phyloP scores from a whole-genome alignment of 352 stramenopile species.

The Pythium scleroteichum region DNA sequence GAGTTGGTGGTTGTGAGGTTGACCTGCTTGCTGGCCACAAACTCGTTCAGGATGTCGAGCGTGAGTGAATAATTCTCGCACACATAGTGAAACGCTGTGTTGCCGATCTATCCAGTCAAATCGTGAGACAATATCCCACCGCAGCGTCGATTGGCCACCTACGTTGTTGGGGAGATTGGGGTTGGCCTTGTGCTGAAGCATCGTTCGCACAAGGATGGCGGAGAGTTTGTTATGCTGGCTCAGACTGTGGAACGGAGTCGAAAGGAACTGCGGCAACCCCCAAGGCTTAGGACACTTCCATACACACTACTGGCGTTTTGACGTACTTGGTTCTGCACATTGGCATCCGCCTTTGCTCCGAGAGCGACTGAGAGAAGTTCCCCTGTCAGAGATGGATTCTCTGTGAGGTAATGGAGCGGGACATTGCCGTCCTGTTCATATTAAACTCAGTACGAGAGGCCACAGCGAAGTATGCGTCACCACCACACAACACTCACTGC shows the following conservation, averaged over 20 bases:
- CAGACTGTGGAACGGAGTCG: slow-evolving; percentile 71
- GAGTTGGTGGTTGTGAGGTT: slow-evolving; percentile 73
- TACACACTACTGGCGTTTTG: neutral
- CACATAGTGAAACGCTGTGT: slow-evolving; percentile 68
- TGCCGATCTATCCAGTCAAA: slow-evolving; percentile 54
- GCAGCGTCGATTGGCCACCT: slow-evolving; percentile 8
- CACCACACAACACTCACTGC: slow-evolving; percentile 26
- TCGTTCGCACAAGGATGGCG: slow-evolving; percentile 37
- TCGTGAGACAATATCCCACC: neutral
- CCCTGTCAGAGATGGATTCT: slow-evolving; percentile 47
- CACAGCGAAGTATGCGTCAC: neutral
- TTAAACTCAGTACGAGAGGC: neutral
- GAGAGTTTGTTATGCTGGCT: slow-evolving; percentile 64
- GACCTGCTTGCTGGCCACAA: slow-evolving; percentile 58
- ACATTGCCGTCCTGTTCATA: slow-evolving; percentile 57
- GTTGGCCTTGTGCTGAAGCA: slow-evolving; percentile 65
- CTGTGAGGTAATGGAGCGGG: slow-evolving; percentile 59
- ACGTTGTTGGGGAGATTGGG: slow-evolving; percentile 81
- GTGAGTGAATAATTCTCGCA: slow-evolving; percentile 69
- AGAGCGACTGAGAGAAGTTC: slow-evolving; percentile 45
- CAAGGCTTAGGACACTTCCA: neutral
- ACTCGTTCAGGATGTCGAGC: slow-evolving; percentile 55
- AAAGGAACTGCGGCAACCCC: slow-evolving; percentile 53
- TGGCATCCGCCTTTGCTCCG: slow-evolving; percentile 42
- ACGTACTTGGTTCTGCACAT: slow-evolving; percentile 69